These are phyloP conservation scores for Leishmania tarentolae DNA, from an alignment of 208 protist species.

Conservation along the genomic window DNA sequence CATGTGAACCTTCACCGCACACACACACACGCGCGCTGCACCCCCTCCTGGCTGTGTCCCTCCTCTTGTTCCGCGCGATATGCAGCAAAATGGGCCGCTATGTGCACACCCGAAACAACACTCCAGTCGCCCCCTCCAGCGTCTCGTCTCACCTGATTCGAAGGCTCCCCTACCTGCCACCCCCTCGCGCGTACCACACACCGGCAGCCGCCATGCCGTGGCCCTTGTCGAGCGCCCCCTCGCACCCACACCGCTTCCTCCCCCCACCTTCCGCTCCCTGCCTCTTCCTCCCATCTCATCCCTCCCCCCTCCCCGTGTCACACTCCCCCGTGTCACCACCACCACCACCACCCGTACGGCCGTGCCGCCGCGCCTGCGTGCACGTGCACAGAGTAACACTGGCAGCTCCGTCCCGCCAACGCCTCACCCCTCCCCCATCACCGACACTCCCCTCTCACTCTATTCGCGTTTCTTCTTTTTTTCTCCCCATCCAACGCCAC, in stretches of 20 bases:
- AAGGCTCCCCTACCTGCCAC: not conserved
- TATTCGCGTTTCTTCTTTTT: not conserved
- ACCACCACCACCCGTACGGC: not conserved
- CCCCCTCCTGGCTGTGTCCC: not conserved
- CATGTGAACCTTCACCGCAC: not conserved
- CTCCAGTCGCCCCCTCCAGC: not conserved
- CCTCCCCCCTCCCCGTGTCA: not conserved
- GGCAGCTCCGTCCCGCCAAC: not conserved
- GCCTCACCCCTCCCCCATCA: not conserved
- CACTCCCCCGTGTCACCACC: not conserved
- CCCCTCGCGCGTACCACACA: not conserved
- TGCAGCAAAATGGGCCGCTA: not conserved
- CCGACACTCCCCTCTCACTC: not conserved
- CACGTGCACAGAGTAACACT: conserved; percentile 1
- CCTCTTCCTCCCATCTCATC: not conserved
- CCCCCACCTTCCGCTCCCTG: not conserved
- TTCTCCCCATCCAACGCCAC: not conserved
- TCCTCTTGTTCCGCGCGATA: not conserved
- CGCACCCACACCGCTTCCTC: not conserved
- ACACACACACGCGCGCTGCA: not conserved
- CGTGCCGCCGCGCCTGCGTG: not conserved
- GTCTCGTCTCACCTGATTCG: not conserved
- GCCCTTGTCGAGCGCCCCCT: not conserved
- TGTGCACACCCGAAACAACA: not conserved
- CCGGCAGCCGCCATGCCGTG: no score